Evolutionary conservation across 2,329 filamentous ascomycete genomes (phyloP).

Genomic region (Ophidiomyces ophidiicola): DNA sequence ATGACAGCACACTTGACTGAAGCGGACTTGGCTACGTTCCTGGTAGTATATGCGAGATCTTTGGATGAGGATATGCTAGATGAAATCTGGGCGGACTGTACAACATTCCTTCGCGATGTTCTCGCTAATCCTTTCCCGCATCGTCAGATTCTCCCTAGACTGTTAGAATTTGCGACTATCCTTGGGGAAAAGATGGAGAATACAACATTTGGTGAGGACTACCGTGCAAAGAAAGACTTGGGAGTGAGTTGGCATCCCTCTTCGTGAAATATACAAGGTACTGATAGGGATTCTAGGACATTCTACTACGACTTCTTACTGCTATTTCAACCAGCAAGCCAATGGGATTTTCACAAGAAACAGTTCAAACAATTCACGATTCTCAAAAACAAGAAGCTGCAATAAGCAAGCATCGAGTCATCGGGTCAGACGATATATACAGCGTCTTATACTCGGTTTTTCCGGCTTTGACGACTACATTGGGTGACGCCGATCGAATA

Average conservation of each 20-base stretch:
- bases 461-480: conserved; percentile 65
- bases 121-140: conserved; percentile 90
- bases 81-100: conserved; percentile 94
- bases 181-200: conserved; percentile 94
- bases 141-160: conserved; percentile 70
- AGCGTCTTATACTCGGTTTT: conserved; percentile 67
- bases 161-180: conserved; percentile 80
- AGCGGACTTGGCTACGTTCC: conserved; percentile 70
- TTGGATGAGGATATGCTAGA: conserved; percentile 96
- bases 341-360: conserved; percentile 55
- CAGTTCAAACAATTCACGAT: conserved; percentile 31
- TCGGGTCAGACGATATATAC: conserved; percentile 61
- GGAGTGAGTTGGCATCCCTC: conserved; percentile 47
- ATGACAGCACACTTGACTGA: conserved; percentile 76
- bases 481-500: conserved; percentile 77
- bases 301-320: conserved; percentile 75
- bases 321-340: conserved; percentile 91
- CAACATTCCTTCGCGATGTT: conserved; percentile 77
- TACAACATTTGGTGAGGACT: conserved; percentile 90
- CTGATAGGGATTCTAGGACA: conserved; percentile 47
- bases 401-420: conserved; percentile 21
- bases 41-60: conserved; percentile 79
- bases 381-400: conserved; percentile 27
- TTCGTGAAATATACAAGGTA: neutral
- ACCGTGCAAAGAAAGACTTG: conserved; percentile 79